Conservation (phyloP, 2,329 filamentous ascomycete genomes). For the Xylariaceae sp. region DNA sequence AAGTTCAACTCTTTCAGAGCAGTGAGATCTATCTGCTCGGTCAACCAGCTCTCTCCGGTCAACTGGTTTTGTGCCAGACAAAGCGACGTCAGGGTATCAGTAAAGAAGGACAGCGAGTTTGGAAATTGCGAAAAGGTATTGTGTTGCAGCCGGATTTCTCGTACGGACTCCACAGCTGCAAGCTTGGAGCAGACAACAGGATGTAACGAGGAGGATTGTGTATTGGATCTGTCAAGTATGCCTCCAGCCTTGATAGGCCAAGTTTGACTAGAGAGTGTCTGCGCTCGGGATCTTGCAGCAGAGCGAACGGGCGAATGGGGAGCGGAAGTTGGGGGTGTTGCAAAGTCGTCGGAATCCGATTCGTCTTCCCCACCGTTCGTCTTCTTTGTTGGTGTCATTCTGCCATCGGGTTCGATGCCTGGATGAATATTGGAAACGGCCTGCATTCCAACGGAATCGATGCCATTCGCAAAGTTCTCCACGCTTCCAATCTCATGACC, state of each 20-base stretch:
- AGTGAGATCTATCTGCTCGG: constrained; percentile 65
- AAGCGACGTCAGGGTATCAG: constrained; percentile 66
- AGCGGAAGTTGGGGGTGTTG: constrained; percentile 55
- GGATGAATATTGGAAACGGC: background rate
- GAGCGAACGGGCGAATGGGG: constrained; percentile 47
- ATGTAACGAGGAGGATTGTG: constrained; percentile 59
- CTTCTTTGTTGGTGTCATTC: background rate
- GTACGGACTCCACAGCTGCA: constrained; percentile 50
- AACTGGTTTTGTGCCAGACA: constrained; percentile 76
- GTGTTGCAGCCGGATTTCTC: constrained; percentile 67
- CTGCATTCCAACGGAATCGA: constrained; percentile 30
- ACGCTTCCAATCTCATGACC: constrained; percentile 19
- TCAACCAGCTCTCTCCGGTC: constrained; percentile 62
- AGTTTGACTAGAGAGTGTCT: constrained; percentile 45
- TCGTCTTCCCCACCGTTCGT: constrained; percentile 35
- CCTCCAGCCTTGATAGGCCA: constrained; percentile 60
- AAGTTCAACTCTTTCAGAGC: constrained; percentile 76
- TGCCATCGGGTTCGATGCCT: background rate
- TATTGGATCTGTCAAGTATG: constrained; percentile 68
- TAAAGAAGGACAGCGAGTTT: constrained; percentile 66
- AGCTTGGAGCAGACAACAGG: constrained; percentile 56
- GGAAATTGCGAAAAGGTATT: constrained; percentile 74
- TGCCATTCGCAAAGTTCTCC: constrained; percentile 26
- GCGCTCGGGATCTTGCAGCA: constrained; percentile 38
- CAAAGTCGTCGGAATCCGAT: constrained; percentile 55